phyloP scores from a whole-genome alignment of 2,329 filamentous ascomycete genomes.

The Pyrenochaeta sp. region DNA sequence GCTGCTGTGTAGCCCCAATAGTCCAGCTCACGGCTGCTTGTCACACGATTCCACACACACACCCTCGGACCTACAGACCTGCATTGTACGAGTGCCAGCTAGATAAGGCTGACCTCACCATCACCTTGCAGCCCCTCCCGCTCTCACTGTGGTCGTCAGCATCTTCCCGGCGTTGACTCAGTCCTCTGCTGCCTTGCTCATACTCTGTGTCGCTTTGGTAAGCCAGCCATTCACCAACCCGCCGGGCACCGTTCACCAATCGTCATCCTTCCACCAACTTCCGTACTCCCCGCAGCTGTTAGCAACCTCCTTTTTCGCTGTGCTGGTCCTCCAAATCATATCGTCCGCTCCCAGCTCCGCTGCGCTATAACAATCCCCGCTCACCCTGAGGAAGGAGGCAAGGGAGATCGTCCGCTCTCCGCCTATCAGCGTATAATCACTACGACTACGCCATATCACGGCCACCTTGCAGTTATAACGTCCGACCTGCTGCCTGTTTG shows the following conservation, averaged over 20 bases:
- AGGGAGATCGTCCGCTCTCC: constrained; percentile 21
- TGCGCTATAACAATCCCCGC: constrained; percentile 21
- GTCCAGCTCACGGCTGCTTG: constrained; percentile 9
- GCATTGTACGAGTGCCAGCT: constrained; percentile 5
- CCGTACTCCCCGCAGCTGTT: constrained; percentile 20
- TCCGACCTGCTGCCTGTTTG: constrained; percentile 19
- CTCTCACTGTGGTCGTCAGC: constrained; percentile 11
- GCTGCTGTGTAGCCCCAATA: constrained; percentile 24
- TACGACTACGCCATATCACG: constrained; percentile 25
- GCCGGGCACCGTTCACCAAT: constrained; percentile 21
- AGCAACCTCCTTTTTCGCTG: constrained; percentile 14
- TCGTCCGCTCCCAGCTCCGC: constrained; percentile 25
- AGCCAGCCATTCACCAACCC: constrained; percentile 29
- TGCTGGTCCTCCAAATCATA: constrained; percentile 18
- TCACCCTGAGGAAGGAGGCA: constrained; percentile 21
- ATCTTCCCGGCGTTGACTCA: constrained; percentile 13
- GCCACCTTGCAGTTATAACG: constrained; percentile 32
- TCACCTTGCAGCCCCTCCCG: constrained; percentile 15
- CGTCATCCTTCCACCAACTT: constrained; percentile 28
- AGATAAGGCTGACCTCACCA: constrained; percentile 40
- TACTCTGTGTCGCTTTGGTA: constrained; percentile 15
- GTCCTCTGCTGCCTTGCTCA: constrained; percentile 5
- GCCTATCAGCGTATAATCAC: constrained; percentile 35
- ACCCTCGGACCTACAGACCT: constrained; percentile 7
- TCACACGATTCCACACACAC: constrained; percentile 17